phyloP scores from a whole-genome alignment of 768 basidiomycete species.

The Guyanaporus albipodus region DNA sequence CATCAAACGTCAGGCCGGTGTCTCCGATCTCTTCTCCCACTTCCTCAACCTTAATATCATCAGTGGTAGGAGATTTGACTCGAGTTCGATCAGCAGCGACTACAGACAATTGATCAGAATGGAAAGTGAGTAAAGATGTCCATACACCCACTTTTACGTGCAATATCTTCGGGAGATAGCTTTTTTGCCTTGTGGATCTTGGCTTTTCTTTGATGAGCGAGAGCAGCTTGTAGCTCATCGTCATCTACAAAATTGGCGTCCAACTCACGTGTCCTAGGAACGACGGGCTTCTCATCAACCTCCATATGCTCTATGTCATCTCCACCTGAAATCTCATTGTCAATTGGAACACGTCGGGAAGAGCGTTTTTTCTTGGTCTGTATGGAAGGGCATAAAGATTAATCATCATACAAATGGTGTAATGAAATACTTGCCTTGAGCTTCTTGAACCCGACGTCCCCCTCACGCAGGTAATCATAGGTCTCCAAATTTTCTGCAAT shows the following conservation, averaged over 20 bases:
- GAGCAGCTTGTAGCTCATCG: slow-evolving; percentile 92
- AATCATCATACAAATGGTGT: neutral
- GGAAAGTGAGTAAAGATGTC: neutral
- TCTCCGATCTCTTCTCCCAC: slow-evolving; percentile 37
- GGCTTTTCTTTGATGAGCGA: slow-evolving; percentile 80
- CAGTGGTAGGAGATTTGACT: slow-evolving; percentile 42
- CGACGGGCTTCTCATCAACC: slow-evolving; percentile 69
- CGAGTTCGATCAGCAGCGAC: slow-evolving; percentile 61
- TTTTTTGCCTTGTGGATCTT: slow-evolving; percentile 77
- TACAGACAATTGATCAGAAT: slow-evolving; percentile 25
- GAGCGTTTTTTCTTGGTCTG: slow-evolving; percentile 93
- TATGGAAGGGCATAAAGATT: neutral
- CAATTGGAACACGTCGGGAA: slow-evolving; percentile 51
- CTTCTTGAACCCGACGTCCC: slow-evolving; percentile 94
- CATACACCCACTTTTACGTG: slow-evolving; percentile 56
- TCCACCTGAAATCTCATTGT: slow-evolving; percentile 34
- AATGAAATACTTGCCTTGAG: slow-evolving; percentile 55
- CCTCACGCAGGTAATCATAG: slow-evolving; percentile 87
- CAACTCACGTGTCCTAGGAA: slow-evolving; percentile 66
- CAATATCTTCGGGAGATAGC: slow-evolving; percentile 77
- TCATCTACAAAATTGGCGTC: slow-evolving; percentile 95
- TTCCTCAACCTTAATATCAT: slow-evolving; percentile 44
- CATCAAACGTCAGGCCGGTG: slow-evolving; percentile 80
- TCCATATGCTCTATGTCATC: slow-evolving; percentile 53
- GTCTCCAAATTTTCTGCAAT: slow-evolving; percentile 75